Base-by-base conservation (phyloP, 306 rosid species). In the Hippophae tibetana region DNA sequence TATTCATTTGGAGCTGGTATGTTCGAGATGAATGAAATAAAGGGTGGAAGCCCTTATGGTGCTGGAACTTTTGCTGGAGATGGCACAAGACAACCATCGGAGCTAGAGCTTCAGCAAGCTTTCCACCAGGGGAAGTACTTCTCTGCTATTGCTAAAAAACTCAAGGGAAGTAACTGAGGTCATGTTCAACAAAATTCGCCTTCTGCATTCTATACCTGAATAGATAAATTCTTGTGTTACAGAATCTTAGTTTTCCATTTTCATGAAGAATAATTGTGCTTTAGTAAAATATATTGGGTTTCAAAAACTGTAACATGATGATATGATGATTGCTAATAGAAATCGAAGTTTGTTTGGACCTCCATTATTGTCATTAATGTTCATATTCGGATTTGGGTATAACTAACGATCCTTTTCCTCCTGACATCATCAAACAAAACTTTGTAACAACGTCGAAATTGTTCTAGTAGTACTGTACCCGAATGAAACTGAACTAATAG, bases 1-100 rank as follows among this genome's bases (percentile, higher is more conserved):
- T 90, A 90, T 73, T 75, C 96, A 51, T 81, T 85, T 54, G 97
- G 97, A 2, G 96, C 80, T n/a, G 97, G 97, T 43, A 90, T 90
- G 97, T 90, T 79, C 54, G 97, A 90, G 82, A 68, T 90, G 68
- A 90, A 85, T 80, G 57, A 81, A 62, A 66, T 90, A 66, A 90
- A 79, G 69, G 97, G 97, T 45, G 97, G 97, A 0, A 72, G 81
- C 25, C 97, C 97, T 10, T 90, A 90, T 60, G 97, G 97, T 47
- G 73, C 97, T 1, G 97, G 97, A 49, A 90, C 97, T 45, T 78
- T 3, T 53, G 97, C 90, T 6, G 97, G 94, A 8, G 94, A 90
- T 54, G 96, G 87, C 58, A 72, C 86, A 2, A 83, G 97, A 63
- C 80, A 90, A 56, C 97, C 97, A 27, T 67, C 80, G 65, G 96